Base-by-base conservation (phyloP, 164 flowering plant genomes). In the Cinnamomum micranthum region DNA sequence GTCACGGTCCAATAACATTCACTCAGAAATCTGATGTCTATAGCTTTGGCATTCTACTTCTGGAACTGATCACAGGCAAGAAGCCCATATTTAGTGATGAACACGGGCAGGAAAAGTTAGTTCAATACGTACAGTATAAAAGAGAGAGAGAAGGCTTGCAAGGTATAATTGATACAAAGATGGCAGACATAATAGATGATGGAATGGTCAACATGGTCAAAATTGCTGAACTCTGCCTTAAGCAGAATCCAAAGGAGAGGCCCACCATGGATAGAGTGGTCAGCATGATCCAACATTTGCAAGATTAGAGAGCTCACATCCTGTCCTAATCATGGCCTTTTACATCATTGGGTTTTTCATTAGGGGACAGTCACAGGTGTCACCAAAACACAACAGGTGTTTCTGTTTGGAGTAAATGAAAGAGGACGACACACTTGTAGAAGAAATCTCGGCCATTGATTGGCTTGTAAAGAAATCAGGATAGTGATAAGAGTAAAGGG, bases 11-110 rank as follows among this genome's bases (percentile, higher is more conserved):
- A 0, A 11, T 31, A 22, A 13, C 41, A 17, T 77, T 80, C 41
- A 74, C 80, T 0, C 67, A 72, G 23, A 74, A 74, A 31, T 71
- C 77, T 0, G 80, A 74, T 62, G 80, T 75, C 11, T 80, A 77
- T 65, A 71, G 80, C 73, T 77, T 80, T n/a, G 82, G 82, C 15
- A 58, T 80, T 14, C 75, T 80, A 33, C 77, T 80, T 58, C 65
- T 80, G 3, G 82, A 80, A 60, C 75, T 74, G 17, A 71, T 80
- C 27, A 80, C 82, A 2, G 80, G 80, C 41, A 68, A 77, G 68
- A 77, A 72, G 33, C 72, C 78, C 1, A 31, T 74, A 17, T 24
- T 71, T 62, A 62, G 60, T 71, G 68, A 80, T 25, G 17, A 50
- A 59, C 66, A 71, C 60, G 70, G 71, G 22, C 69, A 71, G 50